phyloP scores from a whole-genome alignment of 129 eudicot genomes.

The Cynara cardunculus region DNA sequence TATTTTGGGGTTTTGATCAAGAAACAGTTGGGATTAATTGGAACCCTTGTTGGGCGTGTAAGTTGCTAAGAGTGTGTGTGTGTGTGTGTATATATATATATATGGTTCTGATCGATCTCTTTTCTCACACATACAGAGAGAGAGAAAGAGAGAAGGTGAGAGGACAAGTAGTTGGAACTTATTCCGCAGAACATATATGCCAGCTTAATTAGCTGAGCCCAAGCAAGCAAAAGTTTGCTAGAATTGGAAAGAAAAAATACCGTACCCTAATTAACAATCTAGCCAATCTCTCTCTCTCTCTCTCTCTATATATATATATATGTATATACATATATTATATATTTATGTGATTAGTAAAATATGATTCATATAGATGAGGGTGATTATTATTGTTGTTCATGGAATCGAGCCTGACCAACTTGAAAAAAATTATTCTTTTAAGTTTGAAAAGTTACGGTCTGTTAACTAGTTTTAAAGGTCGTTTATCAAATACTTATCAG shows the following conservation, averaged over 20 bases:
- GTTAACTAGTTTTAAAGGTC: no score
- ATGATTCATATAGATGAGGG: no score
- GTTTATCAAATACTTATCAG: no score
- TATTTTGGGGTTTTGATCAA: slow-evolving; percentile 20
- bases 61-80: slow-evolving; percentile 2
- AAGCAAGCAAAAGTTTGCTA: slow-evolving; percentile 40
- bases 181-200: slow-evolving; percentile 21
- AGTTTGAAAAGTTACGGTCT: no score
- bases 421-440: no score
- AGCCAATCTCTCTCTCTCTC: slow-evolving; percentile 18
- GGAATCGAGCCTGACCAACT: no score
- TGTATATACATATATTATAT: background rate
- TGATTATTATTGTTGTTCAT: no score
- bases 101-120: slow-evolving; percentile 21
- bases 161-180: slow-evolving; percentile 38
- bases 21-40: slow-evolving; percentile 18
- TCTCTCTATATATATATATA: slow-evolving; percentile 10
- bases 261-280: slow-evolving; percentile 32
- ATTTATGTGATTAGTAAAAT: background rate
- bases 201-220: slow-evolving; percentile 22
- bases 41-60: slow-evolving; percentile 11
- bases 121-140: slow-evolving; percentile 1
- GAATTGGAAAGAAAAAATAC: slow-evolving; percentile 62
- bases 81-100: background rate
- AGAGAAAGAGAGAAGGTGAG: slow-evolving; percentile 20